Evolutionary conservation across 2,329 filamentous ascomycete genomes (phyloP).

Genomic region (Penicillium sp.): DNA sequence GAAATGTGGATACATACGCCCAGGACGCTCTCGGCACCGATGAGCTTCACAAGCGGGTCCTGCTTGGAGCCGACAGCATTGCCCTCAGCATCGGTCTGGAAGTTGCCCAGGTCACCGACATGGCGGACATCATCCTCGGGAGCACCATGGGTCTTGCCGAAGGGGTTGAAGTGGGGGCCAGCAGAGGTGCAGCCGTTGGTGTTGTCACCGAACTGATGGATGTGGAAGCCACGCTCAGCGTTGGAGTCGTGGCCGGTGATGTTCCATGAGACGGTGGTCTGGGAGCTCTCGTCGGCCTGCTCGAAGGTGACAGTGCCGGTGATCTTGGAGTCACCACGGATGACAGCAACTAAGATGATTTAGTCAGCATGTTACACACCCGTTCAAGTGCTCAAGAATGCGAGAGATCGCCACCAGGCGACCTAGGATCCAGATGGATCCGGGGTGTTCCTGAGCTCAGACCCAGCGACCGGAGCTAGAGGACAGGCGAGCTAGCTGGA

Average conservation of each 20-base stretch:
- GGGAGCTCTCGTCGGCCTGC: conserved; percentile 79
- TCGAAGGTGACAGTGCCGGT: conserved; percentile 93
- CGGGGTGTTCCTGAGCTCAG: conserved; percentile 12
- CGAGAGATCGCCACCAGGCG: conserved; percentile 8
- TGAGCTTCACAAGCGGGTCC: conserved; percentile 91
- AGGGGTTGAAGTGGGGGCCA: conserved; percentile 98
- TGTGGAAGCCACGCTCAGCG: conserved; percentile 96
- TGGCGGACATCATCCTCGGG: conserved; percentile 83
- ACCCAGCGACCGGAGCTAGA: conserved; percentile 10
- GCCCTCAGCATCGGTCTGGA: conserved; percentile 92
- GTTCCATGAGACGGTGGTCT: conserved; percentile 89
- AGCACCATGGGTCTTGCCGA: conserved; percentile 88
- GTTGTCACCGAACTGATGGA: conserved; percentile 99
- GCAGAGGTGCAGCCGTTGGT: conserved; percentile 99
- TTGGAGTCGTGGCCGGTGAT: conserved; percentile 92
- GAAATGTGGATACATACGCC: conserved; percentile 64
- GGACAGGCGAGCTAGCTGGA: conserved; percentile 10
- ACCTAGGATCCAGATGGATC: conserved; percentile 1
- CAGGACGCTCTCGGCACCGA: conserved; percentile 92
- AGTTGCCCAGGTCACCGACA: conserved; percentile 97
- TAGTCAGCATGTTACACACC: conserved; percentile 16
- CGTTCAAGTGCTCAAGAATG: background rate
- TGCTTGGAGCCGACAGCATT: conserved; percentile 79
- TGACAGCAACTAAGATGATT: conserved; percentile 74
- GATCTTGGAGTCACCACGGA: conserved; percentile 98